Evolutionary conservation across 2,329 filamentous ascomycete genomes (phyloP).

Genomic region (Diplodia corticola): DNA sequence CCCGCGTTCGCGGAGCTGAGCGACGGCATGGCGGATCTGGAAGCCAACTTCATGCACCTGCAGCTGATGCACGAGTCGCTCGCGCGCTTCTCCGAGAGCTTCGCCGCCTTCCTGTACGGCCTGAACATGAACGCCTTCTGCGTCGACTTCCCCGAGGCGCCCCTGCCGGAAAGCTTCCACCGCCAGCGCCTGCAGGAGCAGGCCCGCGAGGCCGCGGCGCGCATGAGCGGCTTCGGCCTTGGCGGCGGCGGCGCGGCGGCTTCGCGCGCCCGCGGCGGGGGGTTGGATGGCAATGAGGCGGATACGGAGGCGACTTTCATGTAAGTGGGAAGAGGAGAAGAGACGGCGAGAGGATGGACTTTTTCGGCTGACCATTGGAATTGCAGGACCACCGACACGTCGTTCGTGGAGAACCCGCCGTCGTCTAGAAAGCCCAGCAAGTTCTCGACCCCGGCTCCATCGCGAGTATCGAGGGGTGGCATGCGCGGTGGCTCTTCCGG

Average conservation of each 20-base stretch:
- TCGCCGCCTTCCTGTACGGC: conserved; percentile 92
- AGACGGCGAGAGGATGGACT: not conserved
- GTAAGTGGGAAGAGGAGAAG: conserved; percentile 48
- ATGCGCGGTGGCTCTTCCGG: conserved; percentile 9
- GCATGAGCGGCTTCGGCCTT: not conserved
- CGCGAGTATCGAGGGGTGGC: conserved; percentile 7
- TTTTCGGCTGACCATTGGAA: not conserved
- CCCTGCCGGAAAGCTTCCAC: conserved; percentile 79
- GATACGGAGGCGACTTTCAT: conserved; percentile 82
- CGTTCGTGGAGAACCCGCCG: conserved; percentile 83
- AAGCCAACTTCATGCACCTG: conserved; percentile 96
- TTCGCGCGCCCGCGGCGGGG: not conserved
- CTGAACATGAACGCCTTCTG: conserved; percentile 99
- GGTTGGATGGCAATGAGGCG: conserved; percentile 25
- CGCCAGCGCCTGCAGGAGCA: conserved; percentile 50
- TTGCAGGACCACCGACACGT: conserved; percentile 80
- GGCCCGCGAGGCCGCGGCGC: conserved; percentile 42
- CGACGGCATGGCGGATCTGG: conserved; percentile 91
- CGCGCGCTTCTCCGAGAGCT: conserved; percentile 90
- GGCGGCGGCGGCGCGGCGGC: not conserved
- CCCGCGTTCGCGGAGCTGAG: conserved; percentile 90
- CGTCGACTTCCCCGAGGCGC: conserved; percentile 95
- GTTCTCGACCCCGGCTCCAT: conserved; percentile 38
- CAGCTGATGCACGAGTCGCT: conserved; percentile 96
- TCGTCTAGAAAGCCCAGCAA: conserved; percentile 51